A percentile compares a stretch with the other conserved stretches of the same genome.
Conservation (phyloP, 1,139 yeast genomes). For the Yamadazyma taylorii region DNA sequence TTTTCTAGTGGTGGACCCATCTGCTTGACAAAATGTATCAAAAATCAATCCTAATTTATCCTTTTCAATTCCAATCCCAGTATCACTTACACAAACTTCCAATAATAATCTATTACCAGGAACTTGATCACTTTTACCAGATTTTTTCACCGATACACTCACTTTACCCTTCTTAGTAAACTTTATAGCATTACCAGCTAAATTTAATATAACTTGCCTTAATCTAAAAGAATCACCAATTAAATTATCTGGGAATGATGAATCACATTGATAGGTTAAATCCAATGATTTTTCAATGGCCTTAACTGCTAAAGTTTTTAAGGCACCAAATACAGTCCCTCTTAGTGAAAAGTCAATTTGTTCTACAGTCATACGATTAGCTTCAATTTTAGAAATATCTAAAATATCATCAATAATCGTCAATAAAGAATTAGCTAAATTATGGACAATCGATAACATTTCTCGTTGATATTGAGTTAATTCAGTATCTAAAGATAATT, state of each 20-base stretch:
- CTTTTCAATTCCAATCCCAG: constrained; percentile 85
- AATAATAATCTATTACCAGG: constrained; percentile 58
- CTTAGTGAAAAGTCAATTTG: constrained; percentile 81
- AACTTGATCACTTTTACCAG: constrained; percentile 35
- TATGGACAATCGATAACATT: constrained; percentile 85
- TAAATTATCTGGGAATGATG: constrained; percentile 81
- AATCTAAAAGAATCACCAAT: constrained; percentile 86
- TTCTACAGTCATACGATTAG: constrained; percentile 89
- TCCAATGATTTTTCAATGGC: constrained; percentile 84
- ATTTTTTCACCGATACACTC: constrained; percentile 57
- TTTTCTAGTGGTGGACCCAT: constrained; percentile 87
- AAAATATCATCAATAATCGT: constrained; percentile 86
- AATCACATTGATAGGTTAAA: constrained; percentile 77
- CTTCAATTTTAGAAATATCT: constrained; percentile 90
- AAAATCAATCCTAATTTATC: constrained; percentile 82
- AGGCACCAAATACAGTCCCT: constrained; percentile 85
- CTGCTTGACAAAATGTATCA: constrained; percentile 90
- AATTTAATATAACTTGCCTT: constrained; percentile 78
- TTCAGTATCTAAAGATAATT: constrained; percentile 81
- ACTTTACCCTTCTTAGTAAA: constrained; percentile 83
- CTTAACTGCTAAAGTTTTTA: constrained; percentile 83
- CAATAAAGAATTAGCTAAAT: constrained; percentile 76
- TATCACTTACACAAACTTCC: constrained; percentile 84
- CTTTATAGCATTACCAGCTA: constrained; percentile 87
- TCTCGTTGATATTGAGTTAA: constrained; percentile 86